Conservation (phyloP, 352 stramenopile genomes). For the Phytophthora europaea region DNA sequence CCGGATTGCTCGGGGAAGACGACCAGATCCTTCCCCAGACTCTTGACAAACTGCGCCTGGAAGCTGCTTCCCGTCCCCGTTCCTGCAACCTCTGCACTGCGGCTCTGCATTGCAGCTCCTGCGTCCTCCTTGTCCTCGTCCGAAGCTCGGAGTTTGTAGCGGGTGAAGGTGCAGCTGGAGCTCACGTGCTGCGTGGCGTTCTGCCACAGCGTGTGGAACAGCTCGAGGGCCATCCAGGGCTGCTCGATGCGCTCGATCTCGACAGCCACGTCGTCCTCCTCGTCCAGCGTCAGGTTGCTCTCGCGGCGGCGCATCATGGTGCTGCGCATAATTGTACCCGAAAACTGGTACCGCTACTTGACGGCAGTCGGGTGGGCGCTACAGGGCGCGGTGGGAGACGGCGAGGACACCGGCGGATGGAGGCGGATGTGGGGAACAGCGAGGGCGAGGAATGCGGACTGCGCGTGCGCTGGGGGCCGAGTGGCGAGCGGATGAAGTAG, state of each 20-base stretch:
- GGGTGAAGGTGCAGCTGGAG: slow-evolving; percentile 73
- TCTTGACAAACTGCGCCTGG: slow-evolving; percentile 57
- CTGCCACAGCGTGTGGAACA: slow-evolving; percentile 76
- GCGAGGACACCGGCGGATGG: not conserved
- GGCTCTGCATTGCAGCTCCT: slow-evolving; percentile 11
- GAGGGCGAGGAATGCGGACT: not conserved
- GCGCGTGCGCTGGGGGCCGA: not conserved
- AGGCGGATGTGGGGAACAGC: not conserved
- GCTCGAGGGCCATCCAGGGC: slow-evolving; percentile 73
- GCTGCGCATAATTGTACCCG: slow-evolving; percentile 35
- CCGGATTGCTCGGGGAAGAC: slow-evolving; percentile 46
- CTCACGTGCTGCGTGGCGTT: slow-evolving; percentile 62
- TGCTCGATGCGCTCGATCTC: slow-evolving; percentile 47
- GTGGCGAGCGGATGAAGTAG: not conserved
- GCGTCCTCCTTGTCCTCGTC: not conserved
- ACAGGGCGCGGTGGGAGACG: slow-evolving; percentile 2
- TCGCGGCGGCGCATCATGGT: slow-evolving; percentile 61
- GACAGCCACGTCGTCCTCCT: slow-evolving; percentile 52
- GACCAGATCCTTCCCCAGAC: slow-evolving; percentile 68
- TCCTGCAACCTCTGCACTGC: not conserved
- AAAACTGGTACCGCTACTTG: slow-evolving; percentile 20
- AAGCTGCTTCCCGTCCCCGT: slow-evolving; percentile 38
- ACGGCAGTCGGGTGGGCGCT: not conserved
- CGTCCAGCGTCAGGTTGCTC: slow-evolving; percentile 76
- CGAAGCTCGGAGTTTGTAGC: slow-evolving; percentile 7